Conservation (phyloP, 768 basidiomycete genomes). For the Leccinum sublutescens region DNA sequence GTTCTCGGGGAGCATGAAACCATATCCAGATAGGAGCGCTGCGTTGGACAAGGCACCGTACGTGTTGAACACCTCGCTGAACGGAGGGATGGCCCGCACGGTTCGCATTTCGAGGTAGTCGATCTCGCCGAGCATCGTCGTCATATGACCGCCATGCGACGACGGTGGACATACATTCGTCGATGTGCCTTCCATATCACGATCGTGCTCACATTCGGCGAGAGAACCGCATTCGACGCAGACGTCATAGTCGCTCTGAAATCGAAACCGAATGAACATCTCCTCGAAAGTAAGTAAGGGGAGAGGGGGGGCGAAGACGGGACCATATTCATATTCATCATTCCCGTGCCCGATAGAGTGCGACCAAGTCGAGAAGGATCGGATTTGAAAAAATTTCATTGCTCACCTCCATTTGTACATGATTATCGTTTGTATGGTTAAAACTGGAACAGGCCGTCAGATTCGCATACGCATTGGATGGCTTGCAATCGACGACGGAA, state of each 20-base stretch:
- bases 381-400: constrained; percentile 2
- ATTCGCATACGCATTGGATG: constrained; percentile 6
- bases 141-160: constrained; percentile 12
- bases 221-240: constrained; percentile 71
- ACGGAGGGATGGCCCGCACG: constrained; percentile 46
- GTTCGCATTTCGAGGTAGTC: constrained; percentile 68
- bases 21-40: constrained; percentile 65
- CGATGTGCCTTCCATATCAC: constrained; percentile 17
- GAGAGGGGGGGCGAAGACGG: neutral
- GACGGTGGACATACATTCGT: constrained; percentile 9
- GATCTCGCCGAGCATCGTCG: constrained; percentile 23
- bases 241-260: constrained; percentile 70
- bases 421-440: constrained; percentile 68
- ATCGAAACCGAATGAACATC: constrained; percentile 3
- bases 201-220: constrained; percentile 66
- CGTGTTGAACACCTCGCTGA: constrained; percentile 70
- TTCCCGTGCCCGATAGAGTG: constrained; percentile 19
- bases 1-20: constrained; percentile 73
- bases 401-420: constrained; percentile 71
- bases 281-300: constrained; percentile 6
- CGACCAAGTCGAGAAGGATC: constrained; percentile 15
- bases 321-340: neutral
- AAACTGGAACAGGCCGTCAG: constrained; percentile 46
- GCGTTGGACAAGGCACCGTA: constrained; percentile 71
- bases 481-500: neutral